phyloP scores from a whole-genome alignment of 257 asterid species.

The Solanum lycopersicoides region DNA sequence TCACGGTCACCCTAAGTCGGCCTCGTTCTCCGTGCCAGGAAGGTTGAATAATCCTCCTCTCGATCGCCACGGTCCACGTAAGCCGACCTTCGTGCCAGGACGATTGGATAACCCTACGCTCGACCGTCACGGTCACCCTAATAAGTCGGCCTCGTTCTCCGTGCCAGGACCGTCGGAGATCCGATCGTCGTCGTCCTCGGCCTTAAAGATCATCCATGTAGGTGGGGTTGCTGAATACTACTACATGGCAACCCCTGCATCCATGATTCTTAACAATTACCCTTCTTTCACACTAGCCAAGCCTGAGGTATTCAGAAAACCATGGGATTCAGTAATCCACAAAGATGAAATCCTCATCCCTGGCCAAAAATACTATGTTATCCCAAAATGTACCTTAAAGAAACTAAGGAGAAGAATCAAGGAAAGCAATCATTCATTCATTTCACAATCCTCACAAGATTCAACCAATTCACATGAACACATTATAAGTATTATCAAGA shows the following conservation, averaged over 20 bases:
- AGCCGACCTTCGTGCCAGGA: neutral
- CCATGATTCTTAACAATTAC: slow-evolving; percentile 45
- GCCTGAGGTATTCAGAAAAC: slow-evolving; percentile 51
- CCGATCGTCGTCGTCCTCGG: slow-evolving; percentile 11
- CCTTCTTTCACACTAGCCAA: slow-evolving; percentile 41
- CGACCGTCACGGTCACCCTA: neutral
- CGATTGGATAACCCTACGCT: neutral
- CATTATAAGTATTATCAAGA: slow-evolving; percentile 13
- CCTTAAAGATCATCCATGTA: slow-evolving; percentile 50
- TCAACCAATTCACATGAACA: neutral
- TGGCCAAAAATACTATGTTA: slow-evolving; percentile 49
- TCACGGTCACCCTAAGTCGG: neutral
- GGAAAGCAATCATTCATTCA: slow-evolving; percentile 2
- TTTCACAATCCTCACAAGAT: neutral
- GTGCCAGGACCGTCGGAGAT: neutral
- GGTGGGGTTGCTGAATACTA: slow-evolving; percentile 47
- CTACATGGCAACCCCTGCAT: slow-evolving; percentile 74
- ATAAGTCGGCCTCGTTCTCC: neutral
- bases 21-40: neutral
- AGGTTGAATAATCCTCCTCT: neutral
- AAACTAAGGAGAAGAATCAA: slow-evolving; percentile 42
- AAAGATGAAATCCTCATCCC: slow-evolving; percentile 60
- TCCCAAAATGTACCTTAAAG: slow-evolving; percentile 45
- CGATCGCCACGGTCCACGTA: neutral
- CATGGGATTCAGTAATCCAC: slow-evolving; percentile 50